Percentiles rank a stretch among this genome's conserved stretches.
These are phyloP conservation scores for Agastache rugosa DNA, from an alignment of 257 asterid genomes.

Conservation along the genomic window DNA sequence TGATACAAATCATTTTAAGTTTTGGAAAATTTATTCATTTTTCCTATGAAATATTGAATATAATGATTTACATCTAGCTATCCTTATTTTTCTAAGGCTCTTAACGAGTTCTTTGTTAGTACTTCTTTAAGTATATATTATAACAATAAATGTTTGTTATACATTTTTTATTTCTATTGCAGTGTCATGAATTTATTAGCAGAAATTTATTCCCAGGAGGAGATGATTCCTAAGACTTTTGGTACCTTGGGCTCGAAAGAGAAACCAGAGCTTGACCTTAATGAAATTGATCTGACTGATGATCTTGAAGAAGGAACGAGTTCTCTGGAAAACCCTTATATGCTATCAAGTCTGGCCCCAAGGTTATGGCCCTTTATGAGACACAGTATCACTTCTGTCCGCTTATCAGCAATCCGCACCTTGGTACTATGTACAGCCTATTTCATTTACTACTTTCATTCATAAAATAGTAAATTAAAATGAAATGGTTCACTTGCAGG, in stretches of 20 bases:
- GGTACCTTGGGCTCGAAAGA: slow-evolving; percentile 50
- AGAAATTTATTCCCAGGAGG: slow-evolving; percentile 96
- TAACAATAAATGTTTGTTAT: slow-evolving; percentile 9
- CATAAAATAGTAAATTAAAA: slow-evolving; percentile 1
- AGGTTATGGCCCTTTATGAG: slow-evolving; percentile 99
- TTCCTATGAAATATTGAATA: background rate
- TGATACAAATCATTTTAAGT: background rate
- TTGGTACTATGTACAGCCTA: slow-evolving; percentile 52
- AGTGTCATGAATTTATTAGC: slow-evolving; percentile 99
- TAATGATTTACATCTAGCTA: background rate
- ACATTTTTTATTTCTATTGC: slow-evolving; percentile 49
- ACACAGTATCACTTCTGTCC: slow-evolving; percentile 95
- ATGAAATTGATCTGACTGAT: slow-evolving; percentile 61
- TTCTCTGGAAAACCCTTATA: slow-evolving; percentile 76
- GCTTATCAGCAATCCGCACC: slow-evolving; percentile 96
- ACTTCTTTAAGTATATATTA: background rate
- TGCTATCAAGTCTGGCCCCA: slow-evolving; percentile 90
- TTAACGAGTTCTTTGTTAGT: background rate
- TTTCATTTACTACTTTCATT: slow-evolving; percentile 28
- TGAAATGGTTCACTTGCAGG: slow-evolving; percentile 59
- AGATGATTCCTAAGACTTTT: slow-evolving; percentile 80
- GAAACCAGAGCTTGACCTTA: slow-evolving; percentile 78
- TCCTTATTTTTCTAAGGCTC: slow-evolving; percentile 12
- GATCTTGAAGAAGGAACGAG: slow-evolving; percentile 69
- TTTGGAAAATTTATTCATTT: background rate